A percentile compares a stretch with the other conserved stretches of the same genome.
Conservation (phyloP, 805 yeast species). For the Danielia oregonensis region DNA sequence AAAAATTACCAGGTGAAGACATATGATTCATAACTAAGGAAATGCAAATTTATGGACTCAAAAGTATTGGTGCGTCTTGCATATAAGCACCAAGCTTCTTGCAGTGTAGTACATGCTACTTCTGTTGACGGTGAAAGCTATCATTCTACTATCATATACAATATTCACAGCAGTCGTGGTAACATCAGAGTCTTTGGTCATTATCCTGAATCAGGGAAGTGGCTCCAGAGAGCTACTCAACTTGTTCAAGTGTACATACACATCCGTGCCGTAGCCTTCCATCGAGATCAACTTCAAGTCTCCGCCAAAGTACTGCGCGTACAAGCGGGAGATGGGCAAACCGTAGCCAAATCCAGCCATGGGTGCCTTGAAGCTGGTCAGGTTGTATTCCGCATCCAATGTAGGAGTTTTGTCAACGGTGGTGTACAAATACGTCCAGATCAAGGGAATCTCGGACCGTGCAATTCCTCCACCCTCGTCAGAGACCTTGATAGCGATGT, state of each 20-base stretch:
- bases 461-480: constrained; percentile 96
- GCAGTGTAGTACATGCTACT: no score
- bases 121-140: no score
- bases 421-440: constrained; percentile 90
- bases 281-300: constrained; percentile 81
- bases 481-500: constrained; percentile 82
- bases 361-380: constrained; percentile 75
- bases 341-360: constrained; percentile 96
- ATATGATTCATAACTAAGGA: no score
- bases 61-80: no score
- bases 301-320: constrained; percentile 89
- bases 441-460: constrained; percentile 73
- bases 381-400: constrained; percentile 54
- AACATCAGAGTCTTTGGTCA: no score
- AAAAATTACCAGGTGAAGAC: no score
- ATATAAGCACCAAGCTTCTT: no score
- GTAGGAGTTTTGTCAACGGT: constrained; percentile 74
- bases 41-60: no score
- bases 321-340: constrained; percentile 77
- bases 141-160: no score
- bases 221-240: constrained; percentile 74
- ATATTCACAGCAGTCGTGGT: no score
- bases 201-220: constrained; percentile 42
- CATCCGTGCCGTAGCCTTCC: constrained; percentile 96
- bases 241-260: constrained; percentile 79